phyloP scores from a whole-genome alignment of 78 protist species.

The Cavenderia fasciculata region DNA sequence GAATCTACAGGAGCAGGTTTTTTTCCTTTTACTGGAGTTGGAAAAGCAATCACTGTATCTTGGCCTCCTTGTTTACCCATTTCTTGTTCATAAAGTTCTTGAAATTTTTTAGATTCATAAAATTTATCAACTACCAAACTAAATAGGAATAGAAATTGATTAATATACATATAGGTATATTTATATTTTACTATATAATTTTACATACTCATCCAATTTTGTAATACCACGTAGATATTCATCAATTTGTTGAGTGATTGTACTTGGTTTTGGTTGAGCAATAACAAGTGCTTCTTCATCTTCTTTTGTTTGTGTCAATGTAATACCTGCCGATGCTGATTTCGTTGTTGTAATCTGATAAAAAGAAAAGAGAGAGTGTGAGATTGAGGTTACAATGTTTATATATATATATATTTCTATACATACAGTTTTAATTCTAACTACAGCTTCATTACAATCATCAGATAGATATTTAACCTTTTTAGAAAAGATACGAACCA shows the following conservation, averaged over 20 bases:
- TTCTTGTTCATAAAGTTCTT: neutral
- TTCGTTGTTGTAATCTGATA: neutral
- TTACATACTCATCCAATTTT: conserved; percentile 10
- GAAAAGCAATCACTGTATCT: neutral
- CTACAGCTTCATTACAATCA: conserved; percentile 85
- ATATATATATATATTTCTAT: neutral
- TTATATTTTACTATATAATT: too few relatives aligned
- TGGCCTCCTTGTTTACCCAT: neutral
- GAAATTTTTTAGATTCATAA: conserved; percentile 53
- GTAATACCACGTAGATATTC: conserved; percentile 4
- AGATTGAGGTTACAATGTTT: neutral
- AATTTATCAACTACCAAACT: conserved; percentile 56
- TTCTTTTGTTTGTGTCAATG: neutral
- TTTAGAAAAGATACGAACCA: conserved; percentile 85
- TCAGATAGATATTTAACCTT: conserved; percentile 78
- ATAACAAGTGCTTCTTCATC: conserved; percentile 25
- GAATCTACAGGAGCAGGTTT: neutral
- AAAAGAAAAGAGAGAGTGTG: neutral
- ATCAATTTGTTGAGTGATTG: conserved; percentile 4
- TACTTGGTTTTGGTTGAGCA: neutral
- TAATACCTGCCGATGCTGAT: neutral
- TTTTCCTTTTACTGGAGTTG: neutral
- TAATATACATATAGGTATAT: too few relatives aligned
- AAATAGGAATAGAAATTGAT: neutral
- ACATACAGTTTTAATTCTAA: conserved; percentile 60